Evolutionary conservation across 495 filamentous ascomycete genomes (phyloP).

Genomic region (Massariosphaeria phaeospora): DNA sequence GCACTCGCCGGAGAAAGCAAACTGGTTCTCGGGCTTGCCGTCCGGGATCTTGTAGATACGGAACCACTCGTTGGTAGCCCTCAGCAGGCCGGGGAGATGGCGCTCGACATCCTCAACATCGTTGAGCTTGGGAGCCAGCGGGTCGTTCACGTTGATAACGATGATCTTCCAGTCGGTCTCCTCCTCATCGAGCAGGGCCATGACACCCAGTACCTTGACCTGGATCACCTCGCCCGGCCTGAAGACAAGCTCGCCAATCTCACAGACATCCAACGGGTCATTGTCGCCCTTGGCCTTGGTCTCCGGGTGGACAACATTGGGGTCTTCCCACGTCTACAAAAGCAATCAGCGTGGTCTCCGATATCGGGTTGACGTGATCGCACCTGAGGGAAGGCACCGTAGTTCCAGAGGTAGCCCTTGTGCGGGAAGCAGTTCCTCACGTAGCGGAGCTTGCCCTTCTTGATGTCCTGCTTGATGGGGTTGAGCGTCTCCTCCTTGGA

Average conservation of each 20-base stretch:
- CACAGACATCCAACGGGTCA: constrained; percentile 98
- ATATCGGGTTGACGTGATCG: constrained; percentile 32
- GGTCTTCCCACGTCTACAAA: constrained; percentile 95
- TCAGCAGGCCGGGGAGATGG: constrained; percentile 91
- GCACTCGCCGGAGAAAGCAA: constrained; percentile 99
- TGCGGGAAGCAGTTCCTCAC: constrained; percentile 99
- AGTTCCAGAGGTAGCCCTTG: constrained; percentile 99
- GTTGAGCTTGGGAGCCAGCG: constrained; percentile 91
- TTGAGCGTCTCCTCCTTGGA: constrained; percentile 96
- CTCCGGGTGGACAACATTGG: constrained; percentile 89
- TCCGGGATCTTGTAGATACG: constrained; percentile 99
- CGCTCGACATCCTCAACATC: constrained; percentile 99
- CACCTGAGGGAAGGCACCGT: constrained; percentile 98
- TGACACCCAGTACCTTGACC: constrained; percentile 98
- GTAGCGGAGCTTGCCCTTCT: constrained; percentile 91
- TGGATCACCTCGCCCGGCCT: constrained; percentile 96
- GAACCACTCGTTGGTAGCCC: constrained; percentile 99
- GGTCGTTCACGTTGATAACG: constrained; percentile 97
- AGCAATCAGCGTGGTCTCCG: constrained; percentile 26
- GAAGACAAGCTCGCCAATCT: constrained; percentile 96
- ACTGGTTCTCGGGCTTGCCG: constrained; percentile 99
- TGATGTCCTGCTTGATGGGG: constrained; percentile 90
- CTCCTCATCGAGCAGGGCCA: constrained; percentile 98
- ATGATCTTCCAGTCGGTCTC: constrained; percentile 99
- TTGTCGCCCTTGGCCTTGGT: constrained; percentile 99